Evolutionary conservation across 306 rosid genomes (phyloP).

Genomic region (Begonia peltatifolia): DNA sequence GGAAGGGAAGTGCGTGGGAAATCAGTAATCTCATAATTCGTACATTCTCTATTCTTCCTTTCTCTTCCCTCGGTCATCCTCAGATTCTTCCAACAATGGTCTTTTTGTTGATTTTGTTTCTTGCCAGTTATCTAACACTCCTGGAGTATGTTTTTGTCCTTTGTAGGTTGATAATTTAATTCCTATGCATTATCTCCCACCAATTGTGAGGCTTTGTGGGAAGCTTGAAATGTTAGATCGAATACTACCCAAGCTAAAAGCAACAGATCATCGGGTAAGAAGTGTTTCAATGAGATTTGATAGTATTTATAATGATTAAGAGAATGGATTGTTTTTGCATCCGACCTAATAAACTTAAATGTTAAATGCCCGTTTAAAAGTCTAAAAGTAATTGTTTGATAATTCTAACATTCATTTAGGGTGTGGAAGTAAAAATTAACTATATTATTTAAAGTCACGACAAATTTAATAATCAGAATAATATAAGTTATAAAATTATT

Average conservation of each 20-base stretch:
- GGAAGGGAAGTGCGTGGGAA: neutral
- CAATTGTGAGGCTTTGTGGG: constrained; percentile 85
- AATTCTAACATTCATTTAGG: too few relatives aligned
- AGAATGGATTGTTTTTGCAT: too few relatives aligned
- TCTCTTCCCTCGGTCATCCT: constrained; percentile 5
- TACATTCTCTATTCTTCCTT: constrained; percentile 5
- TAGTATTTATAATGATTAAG: too few relatives aligned
- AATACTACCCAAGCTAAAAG: constrained; percentile 84
- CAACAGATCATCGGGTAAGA: constrained; percentile 94
- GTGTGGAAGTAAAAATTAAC: too few relatives aligned
- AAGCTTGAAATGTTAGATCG: constrained; percentile 99
- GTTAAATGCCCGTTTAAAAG: too few relatives aligned
- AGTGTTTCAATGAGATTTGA: neutral
- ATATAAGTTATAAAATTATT: too few relatives aligned
- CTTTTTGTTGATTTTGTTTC: constrained; percentile 1
- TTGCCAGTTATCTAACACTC: too few relatives aligned
- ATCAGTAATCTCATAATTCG: neutral
- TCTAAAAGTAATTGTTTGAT: too few relatives aligned
- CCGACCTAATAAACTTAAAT: too few relatives aligned
- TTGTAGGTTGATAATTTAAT: constrained; percentile 69
- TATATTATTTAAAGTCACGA: too few relatives aligned
- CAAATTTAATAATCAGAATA: too few relatives aligned
- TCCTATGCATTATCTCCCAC: constrained; percentile 92
- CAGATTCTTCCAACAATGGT: constrained; percentile 4
- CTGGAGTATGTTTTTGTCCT: constrained; percentile 7